Evolutionary conservation across 2,329 filamentous ascomycete species (phyloP).

Genomic region (Hypoxylon sp.): DNA sequence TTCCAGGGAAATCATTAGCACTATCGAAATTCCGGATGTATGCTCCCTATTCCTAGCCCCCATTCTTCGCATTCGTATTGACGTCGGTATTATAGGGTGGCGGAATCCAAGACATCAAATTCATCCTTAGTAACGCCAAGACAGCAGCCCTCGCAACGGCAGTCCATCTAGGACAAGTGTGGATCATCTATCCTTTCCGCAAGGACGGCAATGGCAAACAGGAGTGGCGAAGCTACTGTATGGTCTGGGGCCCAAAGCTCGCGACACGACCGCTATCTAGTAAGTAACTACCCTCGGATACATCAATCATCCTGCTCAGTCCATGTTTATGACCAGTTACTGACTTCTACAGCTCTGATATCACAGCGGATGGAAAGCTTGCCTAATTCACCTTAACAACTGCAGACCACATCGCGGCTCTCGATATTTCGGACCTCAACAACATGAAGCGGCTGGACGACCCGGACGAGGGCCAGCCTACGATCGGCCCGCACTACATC

Average conservation of each 20-base stretch:
- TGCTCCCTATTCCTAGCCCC: slow-evolving; percentile 30
- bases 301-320: background rate
- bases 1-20: slow-evolving; percentile 66
- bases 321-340: background rate
- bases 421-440: slow-evolving; percentile 71
- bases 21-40: slow-evolving; percentile 69
- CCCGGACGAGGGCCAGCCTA: slow-evolving; percentile 68
- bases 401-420: slow-evolving; percentile 70
- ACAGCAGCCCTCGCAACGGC: slow-evolving; percentile 70
- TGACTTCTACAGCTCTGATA: slow-evolving; percentile 59
- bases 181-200: slow-evolving; percentile 73
- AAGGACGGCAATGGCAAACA: slow-evolving; percentile 65
- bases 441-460: slow-evolving; percentile 71
- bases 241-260: slow-evolving; percentile 67
- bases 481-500: slow-evolving; percentile 72
- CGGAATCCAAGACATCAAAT: slow-evolving; percentile 74
- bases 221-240: slow-evolving; percentile 69
- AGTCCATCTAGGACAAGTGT: slow-evolving; percentile 69
- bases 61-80: slow-evolving; percentile 2
- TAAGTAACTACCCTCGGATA: slow-evolving; percentile 46
- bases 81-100: slow-evolving; percentile 54
- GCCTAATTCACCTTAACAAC: slow-evolving; percentile 71
- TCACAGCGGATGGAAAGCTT: slow-evolving; percentile 67
- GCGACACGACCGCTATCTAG: slow-evolving; percentile 69
- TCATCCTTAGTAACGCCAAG: slow-evolving; percentile 71